Base-by-base conservation (phyloP, 768 basidiomycete species). In the Ephemerocybe angulata region DNA sequence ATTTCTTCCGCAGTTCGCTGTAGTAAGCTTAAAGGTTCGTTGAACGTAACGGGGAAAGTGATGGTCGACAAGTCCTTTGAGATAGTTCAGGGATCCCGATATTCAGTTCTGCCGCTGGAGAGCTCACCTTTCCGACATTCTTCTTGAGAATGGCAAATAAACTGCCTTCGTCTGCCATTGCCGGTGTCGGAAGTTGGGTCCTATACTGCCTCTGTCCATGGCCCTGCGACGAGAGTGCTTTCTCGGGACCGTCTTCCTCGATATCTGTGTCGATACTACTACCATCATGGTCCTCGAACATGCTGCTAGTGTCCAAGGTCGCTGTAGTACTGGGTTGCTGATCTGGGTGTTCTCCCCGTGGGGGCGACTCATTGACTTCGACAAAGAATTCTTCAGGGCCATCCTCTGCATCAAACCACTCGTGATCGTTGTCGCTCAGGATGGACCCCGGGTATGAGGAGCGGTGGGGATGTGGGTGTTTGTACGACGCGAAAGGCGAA, bases 31-130 rank as follows among this genome's bases (percentile, higher is more conserved):
- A 95, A 69, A 28, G 92, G 92, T 62, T 95, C 92, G 60, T 95
- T 95, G 72, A 94, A 95, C 2, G 86, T 82, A 2, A 94, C 89
- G n/a, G 92, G 92, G 56, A 94, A 83, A 1, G 87, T 77, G 27
- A 93, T 86, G 30, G 87, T 86, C 13, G 90, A 86, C 8, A 93
- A 73, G 67, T 93, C 91, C 90, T 93, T 54, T 8, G 40, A 38
- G 21, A 52, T 53, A 12, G 27, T 17, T 35, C 33, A 35, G 33
- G 17, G 8, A 35, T 17, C 50, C 48, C 13, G n/a, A 37, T 28
- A 11, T 21, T 10, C 10, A 11, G 25, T 42, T 12, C 25, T 22
- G 25, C 17, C 12, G 25, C 12, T 29, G 38, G 19, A 56, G 54
- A 28, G 31, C 25, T 44, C 50, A 90, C 91, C 76, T 92, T 93